A percentile compares a stretch with the other conserved stretches of the same genome.
phyloP scores from a whole-genome alignment of 2,329 filamentous ascomycete species.

The Fusarium buharicum region DNA sequence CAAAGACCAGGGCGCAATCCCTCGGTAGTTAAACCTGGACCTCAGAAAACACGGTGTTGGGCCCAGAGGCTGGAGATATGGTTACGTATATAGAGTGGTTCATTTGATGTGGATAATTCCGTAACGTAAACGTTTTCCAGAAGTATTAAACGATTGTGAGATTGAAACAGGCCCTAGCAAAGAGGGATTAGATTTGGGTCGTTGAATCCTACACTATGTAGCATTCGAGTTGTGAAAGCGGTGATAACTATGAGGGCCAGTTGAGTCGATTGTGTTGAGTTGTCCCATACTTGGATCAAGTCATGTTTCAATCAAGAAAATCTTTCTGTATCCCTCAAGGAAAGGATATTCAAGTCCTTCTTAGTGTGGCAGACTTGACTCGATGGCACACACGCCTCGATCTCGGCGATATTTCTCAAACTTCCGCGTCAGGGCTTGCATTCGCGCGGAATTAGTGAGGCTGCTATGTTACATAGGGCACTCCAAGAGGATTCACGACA shows the following conservation, averaged over 20 bases:
- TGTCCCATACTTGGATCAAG: no score
- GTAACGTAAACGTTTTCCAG: no score
- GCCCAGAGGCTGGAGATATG: neutral
- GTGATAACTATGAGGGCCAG: neutral
- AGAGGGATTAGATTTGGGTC: neutral
- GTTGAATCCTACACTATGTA: neutral
- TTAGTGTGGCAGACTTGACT: no score
- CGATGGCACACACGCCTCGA: no score
- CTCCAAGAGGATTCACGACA: no score
- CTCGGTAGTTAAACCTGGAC: neutral
- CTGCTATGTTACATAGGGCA: neutral
- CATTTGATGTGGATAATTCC: no score
- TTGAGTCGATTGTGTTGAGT: no score
- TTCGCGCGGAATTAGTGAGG: neutral
- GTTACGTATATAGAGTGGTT: neutral
- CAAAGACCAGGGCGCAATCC: neutral
- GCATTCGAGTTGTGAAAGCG: neutral
- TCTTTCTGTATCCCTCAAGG: no score
- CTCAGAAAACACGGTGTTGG: neutral
- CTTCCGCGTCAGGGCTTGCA: no score
- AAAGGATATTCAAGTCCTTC: no score
- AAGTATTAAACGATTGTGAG: neutral
- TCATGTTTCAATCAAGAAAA: no score
- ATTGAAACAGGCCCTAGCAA: conserved; percentile 15
- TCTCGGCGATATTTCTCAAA: neutral